A percentile compares a stretch with the other conserved stretches of the same genome.
Conservation (phyloP, 2,329 filamentous ascomycete genomes). For the Exophiala dermatitidis region DNA sequence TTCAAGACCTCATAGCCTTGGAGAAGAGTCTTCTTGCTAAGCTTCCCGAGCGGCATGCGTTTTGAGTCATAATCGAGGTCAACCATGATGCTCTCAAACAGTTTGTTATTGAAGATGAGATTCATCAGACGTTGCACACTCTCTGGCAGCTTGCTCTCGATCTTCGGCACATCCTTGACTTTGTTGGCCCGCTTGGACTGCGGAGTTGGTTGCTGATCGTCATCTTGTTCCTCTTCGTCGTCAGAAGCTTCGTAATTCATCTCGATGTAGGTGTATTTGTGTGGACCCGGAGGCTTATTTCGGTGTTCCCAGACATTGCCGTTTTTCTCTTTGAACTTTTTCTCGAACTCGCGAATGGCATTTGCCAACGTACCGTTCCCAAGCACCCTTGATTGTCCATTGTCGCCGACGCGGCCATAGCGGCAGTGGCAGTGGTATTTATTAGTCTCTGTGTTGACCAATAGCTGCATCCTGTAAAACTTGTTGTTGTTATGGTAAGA, state of each 20-base stretch:
- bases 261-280: conserved; percentile 75
- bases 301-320: conserved; percentile 48
- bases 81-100: conserved; percentile 53
- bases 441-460: conserved; percentile 32
- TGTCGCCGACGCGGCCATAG: conserved; percentile 68
- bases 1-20: conserved; percentile 71
- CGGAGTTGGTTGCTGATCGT: conserved; percentile 21
- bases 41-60: conserved; percentile 76
- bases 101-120: conserved; percentile 74
- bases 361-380: conserved; percentile 33
- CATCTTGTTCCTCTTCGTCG: conserved; percentile 38
- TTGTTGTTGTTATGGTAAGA: conserved; percentile 39
- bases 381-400: conserved; percentile 41
- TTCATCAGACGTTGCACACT: conserved; percentile 63
- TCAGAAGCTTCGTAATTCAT: conserved; percentile 67
- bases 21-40: conserved; percentile 70
- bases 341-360: conserved; percentile 43
- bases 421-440: conserved; percentile 58
- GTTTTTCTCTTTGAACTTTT: conserved; percentile 54
- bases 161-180: conserved; percentile 22
- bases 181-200: conserved; percentile 20
- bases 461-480: conserved; percentile 63
- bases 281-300: conserved; percentile 42
- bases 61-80: conserved; percentile 43
- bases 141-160: conserved; percentile 49